Evolutionary conservation across 2,329 filamentous ascomycete species (phyloP).

Genomic region (Penicillium sp.): DNA sequence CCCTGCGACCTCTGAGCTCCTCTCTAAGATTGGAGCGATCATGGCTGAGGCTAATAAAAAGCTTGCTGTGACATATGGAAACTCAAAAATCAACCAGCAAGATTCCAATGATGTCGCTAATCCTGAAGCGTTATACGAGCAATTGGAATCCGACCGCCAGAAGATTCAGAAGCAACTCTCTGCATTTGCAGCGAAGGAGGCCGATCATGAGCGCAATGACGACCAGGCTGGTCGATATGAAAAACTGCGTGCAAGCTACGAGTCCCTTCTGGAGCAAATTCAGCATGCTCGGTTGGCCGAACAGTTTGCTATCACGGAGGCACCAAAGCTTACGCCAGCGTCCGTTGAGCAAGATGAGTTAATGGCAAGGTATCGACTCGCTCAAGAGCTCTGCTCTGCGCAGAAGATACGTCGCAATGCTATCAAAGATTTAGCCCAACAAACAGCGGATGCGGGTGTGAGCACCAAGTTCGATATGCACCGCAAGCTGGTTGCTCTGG

Average conservation of each 20-base stretch:
- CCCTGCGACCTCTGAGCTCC: slow-evolving; percentile 66
- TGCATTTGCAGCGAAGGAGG: slow-evolving; percentile 36
- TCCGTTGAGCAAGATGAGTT: slow-evolving; percentile 32
- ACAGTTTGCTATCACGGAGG: slow-evolving; percentile 22
- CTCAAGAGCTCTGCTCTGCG: slow-evolving; percentile 31
- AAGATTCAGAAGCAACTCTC: slow-evolving; percentile 42
- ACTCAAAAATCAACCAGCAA: slow-evolving; percentile 63
- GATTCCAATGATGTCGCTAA: slow-evolving; percentile 42
- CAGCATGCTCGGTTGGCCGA: slow-evolving; percentile 40
- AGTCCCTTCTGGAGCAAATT: slow-evolving; percentile 45
- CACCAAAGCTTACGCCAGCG: slow-evolving; percentile 13
- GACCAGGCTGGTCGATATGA: slow-evolving; percentile 41
- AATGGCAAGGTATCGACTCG: slow-evolving; percentile 28
- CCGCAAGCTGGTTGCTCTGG: slow-evolving; percentile 46
- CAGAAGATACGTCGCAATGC: slow-evolving; percentile 36
- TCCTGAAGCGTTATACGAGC: slow-evolving; percentile 41
- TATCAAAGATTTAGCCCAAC: slow-evolving; percentile 42
- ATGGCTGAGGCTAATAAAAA: slow-evolving; percentile 71
- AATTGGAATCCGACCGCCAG: slow-evolving; percentile 45
- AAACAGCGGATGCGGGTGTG: slow-evolving; percentile 46
- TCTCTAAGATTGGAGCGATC: slow-evolving; percentile 65
- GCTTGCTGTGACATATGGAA: slow-evolving; percentile 57
- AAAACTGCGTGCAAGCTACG: slow-evolving; percentile 34
- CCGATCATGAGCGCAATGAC: slow-evolving; percentile 36
- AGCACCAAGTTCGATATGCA: slow-evolving; percentile 48